These are phyloP conservation scores for Triticum timopheevii DNA, from an alignment of 176 grass and related monocot species.

Conservation along the genomic window DNA sequence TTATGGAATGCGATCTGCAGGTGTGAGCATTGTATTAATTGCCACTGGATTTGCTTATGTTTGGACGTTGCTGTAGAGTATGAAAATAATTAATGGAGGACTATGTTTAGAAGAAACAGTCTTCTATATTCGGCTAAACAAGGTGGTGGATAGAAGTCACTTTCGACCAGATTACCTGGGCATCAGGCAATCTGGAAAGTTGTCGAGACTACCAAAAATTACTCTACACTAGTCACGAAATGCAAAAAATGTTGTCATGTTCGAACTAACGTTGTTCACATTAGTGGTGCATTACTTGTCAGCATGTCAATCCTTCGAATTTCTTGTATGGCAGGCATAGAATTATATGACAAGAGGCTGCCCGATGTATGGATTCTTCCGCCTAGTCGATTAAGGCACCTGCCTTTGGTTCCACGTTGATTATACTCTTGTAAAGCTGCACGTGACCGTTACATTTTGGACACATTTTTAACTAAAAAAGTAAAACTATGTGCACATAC, in stretches of 20 bases:
- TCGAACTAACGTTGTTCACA: neutral
- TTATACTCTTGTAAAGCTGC: too few species aligned
- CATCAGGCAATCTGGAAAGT: slow-evolving; percentile 8
- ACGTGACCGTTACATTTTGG: too few species aligned
- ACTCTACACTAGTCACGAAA: neutral
- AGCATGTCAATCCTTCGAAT: neutral
- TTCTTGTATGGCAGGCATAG: neutral
- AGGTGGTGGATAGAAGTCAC: slow-evolving; percentile 1
- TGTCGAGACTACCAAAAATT: neutral
- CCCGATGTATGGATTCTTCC: too few species aligned
- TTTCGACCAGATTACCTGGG: slow-evolving; percentile 26
- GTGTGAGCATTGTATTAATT: neutral
- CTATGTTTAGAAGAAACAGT: neutral
- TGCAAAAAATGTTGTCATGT: neutral
- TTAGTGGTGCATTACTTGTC: neutral
- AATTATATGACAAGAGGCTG: neutral
- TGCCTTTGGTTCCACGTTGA: too few species aligned
- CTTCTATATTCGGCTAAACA: slow-evolving; percentile 9
- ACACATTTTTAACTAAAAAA: too few species aligned
- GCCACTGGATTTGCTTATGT: neutral
- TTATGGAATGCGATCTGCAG: neutral
- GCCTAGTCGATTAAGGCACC: too few species aligned
- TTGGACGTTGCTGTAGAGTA: slow-evolving; percentile 16
- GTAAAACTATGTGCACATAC: too few species aligned
- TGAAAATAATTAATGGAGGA: neutral